phyloP scores from a whole-genome alignment of 1,284 basidiomycete species.

The Entoloma clypeatum region DNA sequence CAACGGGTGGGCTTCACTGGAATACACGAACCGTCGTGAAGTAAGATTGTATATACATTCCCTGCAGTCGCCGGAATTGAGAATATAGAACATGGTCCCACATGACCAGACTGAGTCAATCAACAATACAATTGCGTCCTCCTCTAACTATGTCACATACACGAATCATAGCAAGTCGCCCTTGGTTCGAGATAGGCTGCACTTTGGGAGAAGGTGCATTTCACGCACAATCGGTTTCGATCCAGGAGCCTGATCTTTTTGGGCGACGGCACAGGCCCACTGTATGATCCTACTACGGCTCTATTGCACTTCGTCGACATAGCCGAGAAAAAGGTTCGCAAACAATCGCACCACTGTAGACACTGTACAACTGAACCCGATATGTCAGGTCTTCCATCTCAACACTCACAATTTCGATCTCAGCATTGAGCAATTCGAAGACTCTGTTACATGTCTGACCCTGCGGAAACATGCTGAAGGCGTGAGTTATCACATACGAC shows the following conservation, averaged over 20 bases:
- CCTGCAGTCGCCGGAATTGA: too few relatives aligned
- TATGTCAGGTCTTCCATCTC: conserved; percentile 50
- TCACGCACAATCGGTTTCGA: conserved; percentile 6
- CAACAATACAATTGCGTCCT: too few relatives aligned
- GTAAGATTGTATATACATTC: too few relatives aligned
- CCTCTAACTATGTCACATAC: conserved; percentile 15
- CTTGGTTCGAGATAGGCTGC: conserved; percentile 55
- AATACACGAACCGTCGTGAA: too few relatives aligned
- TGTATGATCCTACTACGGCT: conserved; percentile 52
- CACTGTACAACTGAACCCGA: conserved; percentile 4
- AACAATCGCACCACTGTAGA: conserved; percentile 6
- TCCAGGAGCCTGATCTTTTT: conserved; percentile 11
- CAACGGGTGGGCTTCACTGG: too few relatives aligned
- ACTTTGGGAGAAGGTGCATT: conserved; percentile 59
- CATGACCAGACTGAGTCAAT: too few relatives aligned
- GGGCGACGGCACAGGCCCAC: conserved; percentile 40
- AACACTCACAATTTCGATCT: conserved; percentile 39
- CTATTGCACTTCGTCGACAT: conserved; percentile 69
- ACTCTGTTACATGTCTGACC: conserved; percentile 52
- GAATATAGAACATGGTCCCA: too few relatives aligned
- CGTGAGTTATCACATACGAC: conserved; percentile 30
- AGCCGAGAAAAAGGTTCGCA: conserved; percentile 46
- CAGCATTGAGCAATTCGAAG: conserved; percentile 44
- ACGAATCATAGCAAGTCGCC: conserved; percentile 35
- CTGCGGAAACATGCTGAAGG: conserved; percentile 44